Base-by-base conservation (phyloP, 2,329 filamentous ascomycete species). In the Colletotrichum orbiculare region DNA sequence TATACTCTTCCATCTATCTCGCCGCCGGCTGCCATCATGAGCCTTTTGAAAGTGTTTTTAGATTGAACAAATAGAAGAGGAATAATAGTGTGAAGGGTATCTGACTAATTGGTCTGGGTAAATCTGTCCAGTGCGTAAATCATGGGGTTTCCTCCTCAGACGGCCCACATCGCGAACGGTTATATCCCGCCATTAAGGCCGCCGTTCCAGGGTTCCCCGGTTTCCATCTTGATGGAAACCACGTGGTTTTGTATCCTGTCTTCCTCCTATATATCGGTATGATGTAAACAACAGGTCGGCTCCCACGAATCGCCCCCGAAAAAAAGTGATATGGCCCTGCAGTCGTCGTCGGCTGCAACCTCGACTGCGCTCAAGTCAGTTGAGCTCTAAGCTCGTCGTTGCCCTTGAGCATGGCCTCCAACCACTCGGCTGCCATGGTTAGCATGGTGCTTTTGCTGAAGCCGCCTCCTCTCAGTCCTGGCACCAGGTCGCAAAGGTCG, bases 391-490 rank as follows among this genome's bases (percentile, higher is more conserved):
- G 75, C 34, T 80, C 74, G 60, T 88, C 81, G 73, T 96, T 97
- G 5, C 89, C 92, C 43, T 83, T 79, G 11, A 93, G 76, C 17
- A 96, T 74, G 13, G 90, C 86, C 68, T 94, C 88, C n/a, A 97
- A 79, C 83, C 91, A 96, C 69, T 92, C 89, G 12, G 89, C 91
- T 3, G 92, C 87, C 77, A 94, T 90, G 15, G 86, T 84, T 43
- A 97, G 82, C 75, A 93, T 90, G 8, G 88, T 89, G 73, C 91
- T 94, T 80, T 96, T 97, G 79, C 92, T 96, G 69, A 94, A 89
- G 1, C 91, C 91, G 8, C 91, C 91, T 34, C 87, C 89, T 60
- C 85, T 86, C 10, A 96, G 82, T 13, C 89, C 90, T 0, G 94
- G 93, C 0, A 97, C 91, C 25, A 96, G 82, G 35, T 88, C 83